Evolutionary conservation across 768 basidiomycete species (phyloP).

Genomic region (Phlebiopsis gigantea): DNA sequence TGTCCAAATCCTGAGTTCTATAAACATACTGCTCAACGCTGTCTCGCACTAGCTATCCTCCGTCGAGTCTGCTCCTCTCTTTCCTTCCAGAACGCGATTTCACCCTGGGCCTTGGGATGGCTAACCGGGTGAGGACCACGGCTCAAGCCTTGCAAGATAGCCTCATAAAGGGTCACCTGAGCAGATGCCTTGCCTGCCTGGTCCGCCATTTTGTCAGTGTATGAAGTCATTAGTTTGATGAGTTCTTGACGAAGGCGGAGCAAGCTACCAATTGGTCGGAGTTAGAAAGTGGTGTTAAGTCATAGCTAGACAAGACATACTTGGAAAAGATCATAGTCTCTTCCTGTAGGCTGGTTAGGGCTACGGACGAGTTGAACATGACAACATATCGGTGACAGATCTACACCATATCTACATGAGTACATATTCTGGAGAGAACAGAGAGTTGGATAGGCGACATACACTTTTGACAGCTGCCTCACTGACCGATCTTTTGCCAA

Average conservation of each 20-base stretch:
- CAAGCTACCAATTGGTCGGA: slow-evolving; percentile 43
- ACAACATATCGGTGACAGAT: slow-evolving; percentile 74
- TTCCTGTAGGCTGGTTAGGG: slow-evolving; percentile 76
- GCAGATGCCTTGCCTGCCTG: slow-evolving; percentile 58
- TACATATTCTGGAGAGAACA: neutral
- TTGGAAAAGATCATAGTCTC: slow-evolving; percentile 97
- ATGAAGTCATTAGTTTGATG: slow-evolving; percentile 65
- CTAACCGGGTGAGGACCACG: slow-evolving; percentile 63
- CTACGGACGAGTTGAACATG: slow-evolving; percentile 80
- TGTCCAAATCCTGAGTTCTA: too few relatives aligned
- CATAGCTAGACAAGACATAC: slow-evolving; percentile 37
- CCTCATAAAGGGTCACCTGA: slow-evolving; percentile 68
- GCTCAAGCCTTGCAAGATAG: slow-evolving; percentile 68
- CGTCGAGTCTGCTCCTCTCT: slow-evolving; percentile 72
- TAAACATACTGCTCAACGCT: too few relatives aligned
- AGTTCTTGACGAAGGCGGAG: slow-evolving; percentile 83
- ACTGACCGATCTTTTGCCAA: neutral
- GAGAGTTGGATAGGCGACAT: neutral
- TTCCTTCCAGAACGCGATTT: slow-evolving; percentile 83
- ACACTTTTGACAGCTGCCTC: slow-evolving; percentile 14
- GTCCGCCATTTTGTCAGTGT: slow-evolving; percentile 66
- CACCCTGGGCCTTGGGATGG: slow-evolving; percentile 82
- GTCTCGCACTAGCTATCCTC: slow-evolving; percentile 22
- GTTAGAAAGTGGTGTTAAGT: neutral
- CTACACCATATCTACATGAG: slow-evolving; percentile 24